phyloP scores from a whole-genome alignment of 345 rosid genomes.

The Gossypium mustelinum region DNA sequence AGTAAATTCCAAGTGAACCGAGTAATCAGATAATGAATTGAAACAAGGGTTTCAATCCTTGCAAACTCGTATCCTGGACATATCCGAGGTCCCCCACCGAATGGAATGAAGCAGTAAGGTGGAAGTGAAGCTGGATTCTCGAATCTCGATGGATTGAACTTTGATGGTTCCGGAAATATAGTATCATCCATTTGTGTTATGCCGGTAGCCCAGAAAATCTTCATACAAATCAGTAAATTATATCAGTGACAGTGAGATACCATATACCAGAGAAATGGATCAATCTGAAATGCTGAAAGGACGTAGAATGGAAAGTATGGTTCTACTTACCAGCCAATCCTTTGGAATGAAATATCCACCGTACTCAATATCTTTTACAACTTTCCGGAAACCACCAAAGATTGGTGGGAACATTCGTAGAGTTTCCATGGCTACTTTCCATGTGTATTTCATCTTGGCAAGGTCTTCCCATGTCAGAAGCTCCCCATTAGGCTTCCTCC shows the following conservation, averaged over 20 bases:
- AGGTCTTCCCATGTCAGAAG: slow-evolving; percentile 50
- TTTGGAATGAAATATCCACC: slow-evolving; percentile 43
- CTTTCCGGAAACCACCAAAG: slow-evolving; percentile 46
- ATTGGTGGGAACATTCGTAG: slow-evolving; percentile 42
- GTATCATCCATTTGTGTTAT: slow-evolving; percentile 38
- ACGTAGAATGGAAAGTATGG: not conserved
- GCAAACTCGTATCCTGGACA: slow-evolving; percentile 59
- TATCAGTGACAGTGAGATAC: not conserved
- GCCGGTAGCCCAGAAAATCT: slow-evolving; percentile 11
- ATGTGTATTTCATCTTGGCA: slow-evolving; percentile 54
- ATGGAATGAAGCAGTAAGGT: slow-evolving; percentile 43
- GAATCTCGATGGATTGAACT: slow-evolving; percentile 45
- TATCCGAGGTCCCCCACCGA: slow-evolving; percentile 47
- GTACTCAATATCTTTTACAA: slow-evolving; percentile 37
- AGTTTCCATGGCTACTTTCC: slow-evolving; percentile 59
- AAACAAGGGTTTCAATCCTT: slow-evolving; percentile 42
- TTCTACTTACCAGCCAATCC: slow-evolving; percentile 49
- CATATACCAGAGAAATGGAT: not conserved
- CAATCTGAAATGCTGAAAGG: not conserved
- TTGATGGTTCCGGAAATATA: slow-evolving; percentile 41
- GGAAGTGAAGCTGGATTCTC: slow-evolving; percentile 43
- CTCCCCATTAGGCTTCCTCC: slow-evolving; percentile 35
- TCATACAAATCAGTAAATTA: not conserved
- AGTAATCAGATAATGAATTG: slow-evolving; percentile 45
- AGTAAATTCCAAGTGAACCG: slow-evolving; percentile 40